Base-by-base conservation (phyloP, 106 monocot species). In the Dioscorea alata region DNA sequence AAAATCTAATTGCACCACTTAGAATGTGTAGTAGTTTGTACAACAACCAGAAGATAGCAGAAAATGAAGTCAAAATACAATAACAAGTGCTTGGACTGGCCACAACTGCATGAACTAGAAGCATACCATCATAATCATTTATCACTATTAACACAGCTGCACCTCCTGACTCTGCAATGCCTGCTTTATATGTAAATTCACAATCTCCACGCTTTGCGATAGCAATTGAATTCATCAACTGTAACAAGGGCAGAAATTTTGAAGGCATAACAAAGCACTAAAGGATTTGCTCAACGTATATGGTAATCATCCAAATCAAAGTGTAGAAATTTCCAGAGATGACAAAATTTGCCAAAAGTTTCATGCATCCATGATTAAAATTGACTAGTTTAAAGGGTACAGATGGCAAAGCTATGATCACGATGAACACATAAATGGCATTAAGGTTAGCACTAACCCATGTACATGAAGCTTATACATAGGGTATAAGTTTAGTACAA, bases 181-280 rank as follows among this genome's bases (percentile, higher is more conserved):
- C 20, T 66, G 65, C 65, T 48, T 66, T 66, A 20, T 20, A 17
- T 0, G n/a, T 66, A 22, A 49, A 66, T 35, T 35, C 18, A 22
- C 65, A 66, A 4, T 66, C 65, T 66, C 65, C 65, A 35, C 65
- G 42, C 48, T 66, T 48, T 4, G 65, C 65, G 2, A 66, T 48
- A 19, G 49, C 65, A 49, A 49, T 49, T 19, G 65, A 66, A 9
- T 66, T 49, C 20, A 20, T 48, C 22, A 66, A 66, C 65, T 66
- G 22, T 9, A 49, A 66, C 48, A 18, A n/a, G 6, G 13, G 49
- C 28, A 64, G 54, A 54, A 54, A 18, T 54, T 19, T 54, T 18
- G 4, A 28, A 54, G 54, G 7, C 18, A 54, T 18, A 14, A 54
- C 3, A 54, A 54, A 54, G 42, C 10, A 10, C 42, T 42, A 28